Base-by-base conservation (phyloP, 768 basidiomycete species). In the Suillus variegatus region DNA sequence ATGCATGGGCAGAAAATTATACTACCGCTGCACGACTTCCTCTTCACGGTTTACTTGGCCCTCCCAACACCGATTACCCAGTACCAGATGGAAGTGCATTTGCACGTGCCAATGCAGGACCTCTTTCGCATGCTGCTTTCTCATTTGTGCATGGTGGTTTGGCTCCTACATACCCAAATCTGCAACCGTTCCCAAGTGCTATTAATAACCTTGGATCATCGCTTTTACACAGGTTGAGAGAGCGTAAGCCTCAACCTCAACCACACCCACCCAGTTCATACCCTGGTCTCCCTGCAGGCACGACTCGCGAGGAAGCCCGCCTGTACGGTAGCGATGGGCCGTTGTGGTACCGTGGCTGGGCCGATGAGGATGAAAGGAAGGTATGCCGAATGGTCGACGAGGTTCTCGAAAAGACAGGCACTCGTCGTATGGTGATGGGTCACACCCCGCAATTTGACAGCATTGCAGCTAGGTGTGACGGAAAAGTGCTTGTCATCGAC, bases 141-240 rank as follows among this genome's bases (percentile, higher is more conserved):
- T 94, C 95, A 1, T 98, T 98, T 76, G 92, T 97, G 2, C 97
- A 99, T 67, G 97, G 96, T 22, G 96, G 96, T 0, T 82, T 98
- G 47, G 86, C 91, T 4, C 90, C 93, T 8, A 83, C 86, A 1
- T 97, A 94, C 69, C 81, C 83, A 8, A 81, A 88, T 67, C 82
- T 97, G 5, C 80, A 85, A 8, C 95, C 96, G 0, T 97, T 94
- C 78, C 94, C 97, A 7, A 82, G 88, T 22, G 81, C 82, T 35
- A 95, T 98, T 69, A 99, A 99, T 74, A 80, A 82, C 5, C 72
- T 99, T 43, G 89, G 90, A 2, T 76, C 79, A 6, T 86, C 88
- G 0, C 82, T 99, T 38, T 80, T 99, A 28, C 71, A 70, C 60
- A 93, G 89, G 74, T 80, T 95, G 46, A 90, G 94, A 71, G 72